Base-by-base conservation (phyloP, 2,329 filamentous ascomycete species). In the Rhynchosporium graminicola region DNA sequence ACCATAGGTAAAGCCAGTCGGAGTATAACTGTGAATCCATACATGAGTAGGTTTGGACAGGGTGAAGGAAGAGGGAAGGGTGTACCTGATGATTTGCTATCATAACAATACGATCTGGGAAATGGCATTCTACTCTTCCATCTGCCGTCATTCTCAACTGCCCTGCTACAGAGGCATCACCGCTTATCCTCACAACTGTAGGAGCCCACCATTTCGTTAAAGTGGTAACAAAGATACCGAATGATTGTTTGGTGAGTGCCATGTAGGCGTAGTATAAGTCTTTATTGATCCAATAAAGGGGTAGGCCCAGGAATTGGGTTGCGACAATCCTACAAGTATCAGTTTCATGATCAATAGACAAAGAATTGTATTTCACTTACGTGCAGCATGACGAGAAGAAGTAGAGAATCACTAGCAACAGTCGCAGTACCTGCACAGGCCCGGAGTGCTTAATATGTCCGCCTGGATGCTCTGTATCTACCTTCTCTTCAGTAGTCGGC, bases 1-100 rank as follows among this genome's bases (percentile, higher is more conserved):
- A 96, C 92, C 92, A 96, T 7, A 96, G 83, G 74, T 96, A 96
- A 8, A 96, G 77, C 92, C 91, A 96, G 77, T 96, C 91, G 8
- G 91, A 94, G 74, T 96, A 96, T 58, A 96, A 87, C 83, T 83
- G 68, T 29, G 31, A 15, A 56, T 4, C 28, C 47, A 5, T 33
- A 13, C 6, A 15, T 13, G 5, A 9, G 4, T 20, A 36, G 20
- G 38, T 3, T 42, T 7, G 5, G 3, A 5, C n/a, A 15, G 28
- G 45, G n/a, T 3, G 2, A n/a, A 43, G 36, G 7, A 4, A 43
- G 13, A 36, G 13, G 13, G 26, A 33, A n/a, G 4, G 36, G 6
- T 71, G 59, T 75, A 87, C 83, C 78, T 95, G 91, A 73, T 96
- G 92, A 73, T 96, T 96, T 31, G 92, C 91, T 74, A 96, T 90